Conservation (phyloP, 768 basidiomycete species). For the Sistotremastrum niveocremeum region DNA sequence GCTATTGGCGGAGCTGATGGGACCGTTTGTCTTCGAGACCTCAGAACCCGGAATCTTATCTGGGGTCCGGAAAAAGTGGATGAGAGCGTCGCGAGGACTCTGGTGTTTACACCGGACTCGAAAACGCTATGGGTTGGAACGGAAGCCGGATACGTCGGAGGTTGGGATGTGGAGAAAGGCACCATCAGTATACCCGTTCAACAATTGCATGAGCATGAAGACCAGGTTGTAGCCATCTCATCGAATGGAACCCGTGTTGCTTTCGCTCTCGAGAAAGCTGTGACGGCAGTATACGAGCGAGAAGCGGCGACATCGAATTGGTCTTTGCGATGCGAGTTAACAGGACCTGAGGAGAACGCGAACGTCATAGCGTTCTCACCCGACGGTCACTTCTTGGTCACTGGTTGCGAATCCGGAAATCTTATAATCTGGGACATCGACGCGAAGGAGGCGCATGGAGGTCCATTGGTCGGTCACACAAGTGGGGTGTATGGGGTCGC, state of each 20-base stretch:
- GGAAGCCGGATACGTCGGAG: too few relatives aligned
- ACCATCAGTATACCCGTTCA: background rate
- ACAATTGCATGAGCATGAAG: too few relatives aligned
- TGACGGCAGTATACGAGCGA: too few relatives aligned
- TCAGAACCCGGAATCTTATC: too few relatives aligned
- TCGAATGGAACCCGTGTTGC: too few relatives aligned
- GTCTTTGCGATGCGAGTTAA: too few relatives aligned
- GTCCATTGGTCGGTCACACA: background rate
- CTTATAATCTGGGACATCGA: background rate
- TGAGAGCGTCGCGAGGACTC: too few relatives aligned
- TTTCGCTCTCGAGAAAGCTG: too few relatives aligned
- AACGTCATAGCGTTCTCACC: slow-evolving; percentile 2
- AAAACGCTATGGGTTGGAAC: too few relatives aligned
- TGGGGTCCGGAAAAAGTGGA: too few relatives aligned
- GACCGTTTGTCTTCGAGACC: slow-evolving; percentile 8
- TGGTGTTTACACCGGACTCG: too few relatives aligned
- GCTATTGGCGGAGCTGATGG: slow-evolving; percentile 14
- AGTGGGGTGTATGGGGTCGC: slow-evolving; percentile 18
- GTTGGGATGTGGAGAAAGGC: slow-evolving; percentile 14
- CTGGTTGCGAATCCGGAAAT: background rate
- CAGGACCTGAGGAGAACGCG: background rate
- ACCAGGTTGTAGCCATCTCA: background rate
- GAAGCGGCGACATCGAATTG: too few relatives aligned
- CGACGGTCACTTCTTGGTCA: slow-evolving; percentile 2
- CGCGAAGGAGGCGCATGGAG: background rate